Evolutionary conservation across 164 flowering plant genomes (phyloP).

Genomic region (Vitis vinifera): ASM3070453v1 NC_081816.1:9892501-9893000

Average conservation of each 20-base stretch:
- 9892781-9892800: slow-evolving; percentile 66
- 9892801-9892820: slow-evolving; percentile 70
- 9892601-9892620: slow-evolving; percentile 64
- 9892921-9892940: too few relatives aligned
- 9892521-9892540: neutral
- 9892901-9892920: too few relatives aligned
- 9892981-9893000: neutral
- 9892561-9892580: neutral
- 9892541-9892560: neutral
- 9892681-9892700: slow-evolving; percentile 66
- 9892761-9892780: slow-evolving; percentile 73
- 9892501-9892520: neutral
- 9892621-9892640: slow-evolving; percentile 65
- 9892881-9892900: neutral
- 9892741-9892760: slow-evolving; percentile 79
- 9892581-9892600: slow-evolving; percentile 67
- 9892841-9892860: slow-evolving; percentile 76
- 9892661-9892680: slow-evolving; percentile 69
- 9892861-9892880: neutral
- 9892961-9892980: too few relatives aligned
- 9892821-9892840: slow-evolving; percentile 66
- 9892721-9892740: slow-evolving; percentile 83
- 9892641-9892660: slow-evolving; percentile 66
- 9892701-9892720: slow-evolving; percentile 71
- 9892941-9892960: too few relatives aligned